These are phyloP conservation scores for Vaccinium macrocarpon DNA, from an alignment of 148 eudicot genomes.

Conservation along the genomic window DNA sequence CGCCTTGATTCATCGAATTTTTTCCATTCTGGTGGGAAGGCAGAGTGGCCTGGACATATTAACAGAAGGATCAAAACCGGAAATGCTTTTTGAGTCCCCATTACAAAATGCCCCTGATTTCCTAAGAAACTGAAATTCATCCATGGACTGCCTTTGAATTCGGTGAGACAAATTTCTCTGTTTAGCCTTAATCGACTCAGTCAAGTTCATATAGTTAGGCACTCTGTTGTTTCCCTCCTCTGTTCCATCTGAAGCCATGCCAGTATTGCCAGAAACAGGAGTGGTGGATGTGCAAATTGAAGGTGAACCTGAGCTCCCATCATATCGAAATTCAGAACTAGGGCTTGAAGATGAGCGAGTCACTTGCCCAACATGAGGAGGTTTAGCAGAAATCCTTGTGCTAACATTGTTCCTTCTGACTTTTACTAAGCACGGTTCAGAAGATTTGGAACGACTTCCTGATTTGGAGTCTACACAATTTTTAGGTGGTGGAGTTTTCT, in stretches of 20 bases:
- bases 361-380: conserved; percentile 45
- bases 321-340: conserved; percentile 65
- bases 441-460: conserved; percentile 35
- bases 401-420: conserved; percentile 67
- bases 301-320: conserved; percentile 85
- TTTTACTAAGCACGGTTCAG: conserved; percentile 57
- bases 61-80: conserved; percentile 36
- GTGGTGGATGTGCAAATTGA: conserved; percentile 81
- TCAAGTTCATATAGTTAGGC: conserved; percentile 85
- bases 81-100: conserved; percentile 52
- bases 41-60: conserved; percentile 50
- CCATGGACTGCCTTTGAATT: conserved; percentile 70
- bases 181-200: conserved; percentile 83
- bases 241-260: conserved; percentile 33
- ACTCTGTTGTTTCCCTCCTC: conserved; percentile 46
- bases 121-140: conserved; percentile 79
- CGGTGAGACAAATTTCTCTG: conserved; percentile 49
- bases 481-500: conserved; percentile 57
- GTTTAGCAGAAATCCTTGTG: conserved; percentile 73
- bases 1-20: conserved; percentile 29
- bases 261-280: conserved; percentile 59
- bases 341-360: conserved; percentile 80
- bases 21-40: conserved; percentile 43
- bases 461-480: conserved; percentile 22
- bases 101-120: conserved; percentile 38